phyloP scores from a whole-genome alignment of 768 basidiomycete species.

The Xanthoconium purpureum region DNA sequence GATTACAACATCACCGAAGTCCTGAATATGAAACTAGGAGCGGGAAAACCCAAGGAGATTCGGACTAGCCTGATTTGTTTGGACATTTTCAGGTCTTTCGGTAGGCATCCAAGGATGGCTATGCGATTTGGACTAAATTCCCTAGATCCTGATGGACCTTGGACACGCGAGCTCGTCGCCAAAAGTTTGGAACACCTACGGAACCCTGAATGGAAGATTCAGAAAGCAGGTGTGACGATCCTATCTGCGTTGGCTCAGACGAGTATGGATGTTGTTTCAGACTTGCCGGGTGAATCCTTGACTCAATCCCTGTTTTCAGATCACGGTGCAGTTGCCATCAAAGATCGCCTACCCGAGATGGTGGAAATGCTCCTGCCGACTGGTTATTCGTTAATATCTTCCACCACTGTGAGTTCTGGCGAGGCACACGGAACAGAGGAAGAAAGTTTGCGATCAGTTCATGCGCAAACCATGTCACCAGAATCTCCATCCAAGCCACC shows the following conservation, averaged over 20 bases:
- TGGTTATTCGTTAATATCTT: background rate
- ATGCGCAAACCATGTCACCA: background rate
- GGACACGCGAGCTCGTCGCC: slow-evolving; percentile 10
- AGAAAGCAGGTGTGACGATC: slow-evolving; percentile 24
- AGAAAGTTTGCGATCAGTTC: background rate
- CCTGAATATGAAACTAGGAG: slow-evolving; percentile 14
- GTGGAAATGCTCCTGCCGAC: background rate
- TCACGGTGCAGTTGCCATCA: background rate
- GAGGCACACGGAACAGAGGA: background rate
- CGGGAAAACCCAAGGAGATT: slow-evolving; percentile 11
- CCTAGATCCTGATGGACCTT: slow-evolving; percentile 4
- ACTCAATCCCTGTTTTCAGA: background rate
- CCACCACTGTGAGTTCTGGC: background rate
- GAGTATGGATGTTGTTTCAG: background rate
- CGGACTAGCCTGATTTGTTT: slow-evolving; percentile 24
- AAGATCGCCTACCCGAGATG: background rate
- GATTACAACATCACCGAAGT: slow-evolving; percentile 16
- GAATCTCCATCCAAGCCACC: background rate
- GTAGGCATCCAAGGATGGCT: slow-evolving; percentile 8
- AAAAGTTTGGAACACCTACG: slow-evolving; percentile 6
- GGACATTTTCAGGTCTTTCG: slow-evolving; percentile 22
- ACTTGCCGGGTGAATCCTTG: background rate
- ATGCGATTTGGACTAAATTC: background rate
- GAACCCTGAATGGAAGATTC: slow-evolving; percentile 10
- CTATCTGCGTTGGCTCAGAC: slow-evolving; percentile 23